Base-by-base conservation (phyloP, 148 eudicot species). In the Spergularia marina region DNA sequence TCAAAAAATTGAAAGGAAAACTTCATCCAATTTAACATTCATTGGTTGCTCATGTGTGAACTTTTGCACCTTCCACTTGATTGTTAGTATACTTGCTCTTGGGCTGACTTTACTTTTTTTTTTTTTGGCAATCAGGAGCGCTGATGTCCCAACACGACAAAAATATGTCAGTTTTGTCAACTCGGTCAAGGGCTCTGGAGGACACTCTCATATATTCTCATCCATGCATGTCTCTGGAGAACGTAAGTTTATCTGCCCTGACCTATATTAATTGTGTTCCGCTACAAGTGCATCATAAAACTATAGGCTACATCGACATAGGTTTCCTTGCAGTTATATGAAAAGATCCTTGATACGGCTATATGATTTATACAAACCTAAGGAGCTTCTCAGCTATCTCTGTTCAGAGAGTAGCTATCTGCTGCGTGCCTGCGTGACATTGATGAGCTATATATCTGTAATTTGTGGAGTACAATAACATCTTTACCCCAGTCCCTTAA, bases 191-290 rank as follows among this genome's bases (percentile, higher is more conserved):
- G 83, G 71, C 67, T 89, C 91, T 8, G 97, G 97, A 12, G 98
- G 98, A 59, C 83, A 78, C 16, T 86, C 85, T 59, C 82, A 84
- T 63, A 79, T 95, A 82, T 95, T 95, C 81, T 95, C 98, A 21
- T 90, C 98, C 49, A 95, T 95, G 98, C 98, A 95, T 79, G 96
- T 90, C 53, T 95, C 97, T 3, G 98, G 98, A 68, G 97, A 95
- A 83, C 98, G 98, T 94, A 79, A 90, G 98, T 86, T 40, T 72
- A 47, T 71, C 57, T 59, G 1, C n/a, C 25, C 65, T 20, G 30
- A 62, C 18, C 54, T 81, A 10, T 39, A 41, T 44, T 14, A 65
- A n/a, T 74, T 53, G 20, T 59, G 52, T 23, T n/a, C 53, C 70
- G 8, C 7, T 62, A 34, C 13, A 12, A 14, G 34, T 34, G 40